Evolutionary conservation across 768 basidiomycete genomes (phyloP).

Genomic region (Leccinum ochraceum): DNA sequence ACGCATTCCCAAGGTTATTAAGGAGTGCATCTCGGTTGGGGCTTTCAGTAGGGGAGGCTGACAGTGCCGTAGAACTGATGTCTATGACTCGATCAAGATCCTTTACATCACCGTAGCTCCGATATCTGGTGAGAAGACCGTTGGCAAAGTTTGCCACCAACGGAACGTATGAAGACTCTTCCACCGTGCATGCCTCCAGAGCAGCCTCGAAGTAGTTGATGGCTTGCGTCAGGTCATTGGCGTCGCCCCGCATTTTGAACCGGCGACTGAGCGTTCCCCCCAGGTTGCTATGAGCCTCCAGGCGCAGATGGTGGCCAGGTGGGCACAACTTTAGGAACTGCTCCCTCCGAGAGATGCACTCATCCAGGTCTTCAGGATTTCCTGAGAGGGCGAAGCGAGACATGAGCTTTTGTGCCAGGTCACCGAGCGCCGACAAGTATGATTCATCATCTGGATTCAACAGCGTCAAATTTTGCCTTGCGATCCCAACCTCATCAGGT

Average conservation of each 20-base stretch:
- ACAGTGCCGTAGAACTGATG: conserved; percentile 10
- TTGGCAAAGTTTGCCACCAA: conserved; percentile 19
- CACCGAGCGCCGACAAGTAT: conserved; percentile 14
- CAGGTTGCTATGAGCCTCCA: conserved; percentile 18
- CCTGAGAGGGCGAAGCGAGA: conserved; percentile 25
- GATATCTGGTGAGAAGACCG: conserved; percentile 22
- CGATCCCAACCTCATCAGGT: conserved; percentile 12
- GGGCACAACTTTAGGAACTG: conserved; percentile 23
- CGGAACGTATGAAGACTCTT: conserved; percentile 16
- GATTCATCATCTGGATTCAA: not conserved
- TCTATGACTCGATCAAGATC: conserved; percentile 24
- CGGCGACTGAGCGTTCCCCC: conserved; percentile 19
- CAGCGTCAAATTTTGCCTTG: conserved; percentile 9
- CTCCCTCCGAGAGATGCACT: conserved; percentile 21
- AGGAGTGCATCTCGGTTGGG: conserved; percentile 22
- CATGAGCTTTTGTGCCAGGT: conserved; percentile 14
- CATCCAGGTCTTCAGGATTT: conserved; percentile 26
- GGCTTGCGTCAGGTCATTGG: conserved; percentile 26
- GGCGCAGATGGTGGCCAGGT: conserved; percentile 20
- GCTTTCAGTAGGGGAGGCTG: conserved; percentile 4
- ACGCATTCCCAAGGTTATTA: conserved; percentile 22
- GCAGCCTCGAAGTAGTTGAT: conserved; percentile 14
- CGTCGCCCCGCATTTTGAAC: conserved; percentile 23
- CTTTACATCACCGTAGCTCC: conserved; percentile 17
- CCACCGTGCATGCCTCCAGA: conserved; percentile 13